Evolutionary conservation across 1,139 yeast genomes (phyloP), one percentile per base, ranked within the genome.

Genomic region (Schizosaccharomyces versatilis): DNA sequence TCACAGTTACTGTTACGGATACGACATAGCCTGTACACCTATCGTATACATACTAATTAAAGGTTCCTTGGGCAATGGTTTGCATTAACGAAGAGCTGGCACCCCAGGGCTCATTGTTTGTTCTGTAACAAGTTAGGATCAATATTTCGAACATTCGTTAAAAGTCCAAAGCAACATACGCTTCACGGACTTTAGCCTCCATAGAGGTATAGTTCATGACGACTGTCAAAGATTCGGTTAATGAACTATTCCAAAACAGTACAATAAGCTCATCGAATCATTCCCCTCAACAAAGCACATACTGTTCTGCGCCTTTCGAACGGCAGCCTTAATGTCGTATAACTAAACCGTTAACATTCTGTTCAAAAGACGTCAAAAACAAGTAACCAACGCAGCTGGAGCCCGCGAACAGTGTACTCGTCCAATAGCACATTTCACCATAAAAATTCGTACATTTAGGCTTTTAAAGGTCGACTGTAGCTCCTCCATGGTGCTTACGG

Each of bases 71-170:
- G 6, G 98, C 93, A 62, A 93, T 90, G 65, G 86, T 93, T 59
- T 70, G 83, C 97, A 93, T 90, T 65, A 84, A 71, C 1, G 95
- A 77, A 5, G 93, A 77, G 1, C 94, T 80, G 2, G 96, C 94
- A n/a, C 98, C 98, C 99, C 99, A 90, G 1, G 98, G 98, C 68
- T 90, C 99, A 66, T 90, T 90, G 67, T 90, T 90, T 56, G 98
- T 90, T 52, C 41, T 40, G 17, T n/a, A 40, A 40, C 15, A 40
- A 2, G 97, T 60, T 98, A 79, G 19, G 67, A 65, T 64, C 62
- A 19, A 41, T 38, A 41, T 12, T n/a, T n/a, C 24, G 6, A 47
- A 6, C 19, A 47, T 3, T n/a, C 5, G 49, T n/a, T 3, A n/a
- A 6, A 24, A 6, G 14, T n/a, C n/a, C 14, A 17, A 17, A 6